phyloP scores from a whole-genome alignment of 768 basidiomycete genomes.

The Boletus rubescentipes region DNA sequence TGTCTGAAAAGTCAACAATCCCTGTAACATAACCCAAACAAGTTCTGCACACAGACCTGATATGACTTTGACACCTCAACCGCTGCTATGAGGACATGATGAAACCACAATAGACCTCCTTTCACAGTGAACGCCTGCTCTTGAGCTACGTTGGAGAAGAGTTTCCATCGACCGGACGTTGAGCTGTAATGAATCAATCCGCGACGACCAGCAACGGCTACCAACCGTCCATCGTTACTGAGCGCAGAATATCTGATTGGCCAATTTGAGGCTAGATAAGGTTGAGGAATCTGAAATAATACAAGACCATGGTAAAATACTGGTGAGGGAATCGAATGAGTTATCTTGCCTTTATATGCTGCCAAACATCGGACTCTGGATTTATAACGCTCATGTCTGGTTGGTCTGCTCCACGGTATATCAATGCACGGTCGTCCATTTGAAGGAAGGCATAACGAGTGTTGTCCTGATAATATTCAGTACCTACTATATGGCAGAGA shows the following conservation, averaged over 20 bases:
- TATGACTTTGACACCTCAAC: conserved; percentile 79
- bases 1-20: conserved; percentile 31
- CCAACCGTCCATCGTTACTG: conserved; percentile 85
- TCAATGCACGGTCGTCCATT: conserved; percentile 89
- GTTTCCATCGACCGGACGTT: conserved; percentile 92
- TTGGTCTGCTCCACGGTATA: conserved; percentile 96
- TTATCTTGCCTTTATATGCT: conserved; percentile 77
- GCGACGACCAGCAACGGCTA: conserved; percentile 88
- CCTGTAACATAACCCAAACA: background rate
- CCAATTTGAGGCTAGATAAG: conserved; percentile 90
- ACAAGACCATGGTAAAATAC: background rate
- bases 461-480: conserved; percentile 67
- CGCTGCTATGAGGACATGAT: conserved; percentile 90
- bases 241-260: conserved; percentile 91
- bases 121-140: conserved; percentile 85
- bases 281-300: conserved; percentile 71
- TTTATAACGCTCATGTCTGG: conserved; percentile 98
- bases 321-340: conserved; percentile 1
- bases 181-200: conserved; percentile 95
- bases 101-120: conserved; percentile 95
- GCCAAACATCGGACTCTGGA: conserved; percentile 97
- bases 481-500: background rate
- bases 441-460: conserved; percentile 94
- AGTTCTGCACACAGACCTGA: conserved; percentile 50
- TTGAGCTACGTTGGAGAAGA: conserved; percentile 77